Percentiles rank a stretch among this genome's conserved stretches.
Evolutionary conservation across 192 early-diverging fungal species (phyloP).

Genomic region (Globomyces pollinis-pini): DNA sequence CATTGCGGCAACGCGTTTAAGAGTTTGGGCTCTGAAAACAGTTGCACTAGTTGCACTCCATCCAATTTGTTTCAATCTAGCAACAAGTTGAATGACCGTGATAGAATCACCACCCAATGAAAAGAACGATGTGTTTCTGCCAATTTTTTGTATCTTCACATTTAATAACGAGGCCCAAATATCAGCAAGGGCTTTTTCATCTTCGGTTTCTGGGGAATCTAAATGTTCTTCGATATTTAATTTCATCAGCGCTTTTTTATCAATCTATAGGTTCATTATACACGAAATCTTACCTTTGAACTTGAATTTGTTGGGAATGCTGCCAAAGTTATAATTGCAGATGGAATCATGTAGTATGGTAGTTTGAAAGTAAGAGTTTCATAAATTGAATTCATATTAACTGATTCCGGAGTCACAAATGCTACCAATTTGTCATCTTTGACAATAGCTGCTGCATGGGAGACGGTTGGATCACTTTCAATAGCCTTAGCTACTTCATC

Average conservation of each 20-base stretch:
- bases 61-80: background rate
- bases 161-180: background rate
- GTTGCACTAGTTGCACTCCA: background rate
- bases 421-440: slow-evolving; percentile 17
- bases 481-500: slow-evolving; percentile 14
- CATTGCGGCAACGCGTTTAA: background rate
- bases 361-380: background rate
- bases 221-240: background rate
- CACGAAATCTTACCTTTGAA: slow-evolving; percentile 11
- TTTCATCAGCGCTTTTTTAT: background rate
- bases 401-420: slow-evolving; percentile 15
- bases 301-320: slow-evolving; percentile 18
- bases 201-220: background rate
- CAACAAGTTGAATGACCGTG: slow-evolving; percentile 6
- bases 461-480: background rate
- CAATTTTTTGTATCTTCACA: background rate
- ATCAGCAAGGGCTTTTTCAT: background rate
- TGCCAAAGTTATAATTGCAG: slow-evolving; percentile 15
- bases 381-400: slow-evolving; percentile 1
- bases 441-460: slow-evolving; percentile 15
- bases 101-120: slow-evolving; percentile 32
- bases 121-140: slow-evolving; percentile 24
- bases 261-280: background rate
- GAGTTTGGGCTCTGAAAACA: background rate
- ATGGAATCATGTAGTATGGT: slow-evolving; percentile 30